phyloP scores from a whole-genome alignment of 192 early-diverging fungal genomes.

The Coemansia aciculifera region DNA sequence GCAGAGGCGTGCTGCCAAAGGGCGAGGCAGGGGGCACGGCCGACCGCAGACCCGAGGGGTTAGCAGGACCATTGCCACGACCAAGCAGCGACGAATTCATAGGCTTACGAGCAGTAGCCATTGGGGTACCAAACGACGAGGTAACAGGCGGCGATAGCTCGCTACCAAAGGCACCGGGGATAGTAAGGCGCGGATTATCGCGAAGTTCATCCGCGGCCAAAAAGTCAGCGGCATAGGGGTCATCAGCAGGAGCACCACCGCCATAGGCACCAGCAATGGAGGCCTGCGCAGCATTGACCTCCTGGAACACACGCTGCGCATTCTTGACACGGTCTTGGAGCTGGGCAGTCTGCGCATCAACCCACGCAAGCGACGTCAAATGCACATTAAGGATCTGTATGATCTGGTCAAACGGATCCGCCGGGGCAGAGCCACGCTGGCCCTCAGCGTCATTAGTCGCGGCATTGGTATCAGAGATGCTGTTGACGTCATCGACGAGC shows the following conservation, averaged over 20 bases:
- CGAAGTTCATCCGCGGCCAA: not conserved
- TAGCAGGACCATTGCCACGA: not conserved
- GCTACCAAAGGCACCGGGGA: conserved; percentile 35
- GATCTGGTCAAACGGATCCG: conserved; percentile 71
- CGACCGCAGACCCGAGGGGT: not conserved
- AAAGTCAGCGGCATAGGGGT: not conserved
- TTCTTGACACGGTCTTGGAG: conserved; percentile 48
- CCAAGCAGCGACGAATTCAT: conserved; percentile 6
- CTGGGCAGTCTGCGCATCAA: conserved; percentile 64
- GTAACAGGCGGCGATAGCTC: conserved; percentile 35
- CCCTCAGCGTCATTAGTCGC: conserved; percentile 24
- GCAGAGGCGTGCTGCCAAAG: conserved; percentile 18
- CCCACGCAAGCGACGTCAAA: conserved; percentile 90
- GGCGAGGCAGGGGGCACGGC: conserved; percentile 9
- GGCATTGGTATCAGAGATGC: conserved; percentile 28
- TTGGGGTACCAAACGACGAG: conserved; percentile 42
- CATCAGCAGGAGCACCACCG: not conserved
- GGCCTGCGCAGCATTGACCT: conserved; percentile 35
- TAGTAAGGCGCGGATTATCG: conserved; percentile 9
- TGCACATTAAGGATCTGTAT: conserved; percentile 89
- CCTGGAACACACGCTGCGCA: conserved; percentile 43
- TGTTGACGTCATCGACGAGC: conserved; percentile 89
- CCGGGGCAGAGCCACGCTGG: conserved; percentile 14
- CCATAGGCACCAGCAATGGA: conserved; percentile 15
- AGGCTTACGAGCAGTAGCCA: conserved; percentile 12